A percentile compares a stretch with the other conserved stretches of the same genome.
These are phyloP conservation scores for Candida alai DNA, from an alignment of 805 yeast species.

Conservation along the genomic window DNA sequence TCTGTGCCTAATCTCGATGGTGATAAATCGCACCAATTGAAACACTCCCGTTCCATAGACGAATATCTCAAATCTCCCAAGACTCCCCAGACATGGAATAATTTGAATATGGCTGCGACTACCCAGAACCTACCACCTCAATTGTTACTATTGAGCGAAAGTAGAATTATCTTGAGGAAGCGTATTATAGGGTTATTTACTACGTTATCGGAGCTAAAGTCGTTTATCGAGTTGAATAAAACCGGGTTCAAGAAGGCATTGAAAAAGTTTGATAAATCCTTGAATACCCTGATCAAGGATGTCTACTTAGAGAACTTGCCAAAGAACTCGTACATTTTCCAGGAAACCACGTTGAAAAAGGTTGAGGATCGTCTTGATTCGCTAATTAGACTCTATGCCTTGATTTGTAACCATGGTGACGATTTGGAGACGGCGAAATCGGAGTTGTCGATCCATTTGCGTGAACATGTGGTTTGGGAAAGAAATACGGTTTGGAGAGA, in stretches of 20 bases:
- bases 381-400: slow-evolving; percentile 32
- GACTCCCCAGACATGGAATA: slow-evolving; percentile 30
- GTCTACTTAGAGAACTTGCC: slow-evolving; percentile 46
- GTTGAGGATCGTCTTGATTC: slow-evolving; percentile 31
- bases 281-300: slow-evolving; percentile 41
- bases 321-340: slow-evolving; percentile 36
- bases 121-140: slow-evolving; percentile 28
- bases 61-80: slow-evolving; percentile 35
- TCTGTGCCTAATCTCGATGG: slow-evolving; percentile 6
- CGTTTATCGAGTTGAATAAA: slow-evolving; percentile 48
- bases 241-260: slow-evolving; percentile 52
- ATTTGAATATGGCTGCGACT: slow-evolving; percentile 16
- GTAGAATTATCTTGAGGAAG: slow-evolving; percentile 45
- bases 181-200: slow-evolving; percentile 43
- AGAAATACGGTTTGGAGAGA: slow-evolving; percentile 55
- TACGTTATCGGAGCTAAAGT: slow-evolving; percentile 45
- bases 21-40: slow-evolving; percentile 3
- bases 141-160: slow-evolving; percentile 42
- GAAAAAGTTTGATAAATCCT: slow-evolving; percentile 51
- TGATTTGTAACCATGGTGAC: slow-evolving; percentile 37
- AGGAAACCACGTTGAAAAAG: slow-evolving; percentile 23
- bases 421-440: slow-evolving; percentile 44
- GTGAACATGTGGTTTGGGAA: slow-evolving; percentile 56
- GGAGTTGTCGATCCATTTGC: slow-evolving; percentile 53
- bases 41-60: slow-evolving; percentile 24